phyloP scores from a whole-genome alignment of 768 basidiomycete genomes.

The Podaxis sp. region DNA sequence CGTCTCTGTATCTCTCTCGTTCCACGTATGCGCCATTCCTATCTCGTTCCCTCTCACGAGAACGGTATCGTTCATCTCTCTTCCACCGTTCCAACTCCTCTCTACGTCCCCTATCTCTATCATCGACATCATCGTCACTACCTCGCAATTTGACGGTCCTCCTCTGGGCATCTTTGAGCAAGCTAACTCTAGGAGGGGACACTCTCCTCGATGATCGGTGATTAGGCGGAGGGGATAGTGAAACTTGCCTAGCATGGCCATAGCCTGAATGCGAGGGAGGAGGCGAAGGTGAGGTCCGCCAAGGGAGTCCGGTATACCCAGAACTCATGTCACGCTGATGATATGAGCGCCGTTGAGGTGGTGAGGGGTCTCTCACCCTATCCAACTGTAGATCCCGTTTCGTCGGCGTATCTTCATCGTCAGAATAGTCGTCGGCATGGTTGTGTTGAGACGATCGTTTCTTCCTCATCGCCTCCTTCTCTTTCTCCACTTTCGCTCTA shows the following conservation, averaged over 20 bases:
- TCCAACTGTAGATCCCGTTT: slow-evolving; percentile 15
- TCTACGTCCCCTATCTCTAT: not conserved
- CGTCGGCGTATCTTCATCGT: slow-evolving; percentile 18
- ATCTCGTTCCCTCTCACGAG: slow-evolving; percentile 6
- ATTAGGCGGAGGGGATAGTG: slow-evolving; percentile 1
- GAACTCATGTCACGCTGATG: not conserved
- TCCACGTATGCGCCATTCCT: slow-evolving; percentile 15
- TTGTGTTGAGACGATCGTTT: slow-evolving; percentile 12
- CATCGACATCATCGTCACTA: slow-evolving; percentile 7
- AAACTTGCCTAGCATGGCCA: not conserved
- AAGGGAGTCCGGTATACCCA: not conserved
- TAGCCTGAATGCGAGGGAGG: not conserved
- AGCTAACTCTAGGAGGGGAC: slow-evolving; percentile 1
- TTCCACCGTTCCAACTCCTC: slow-evolving; percentile 17
- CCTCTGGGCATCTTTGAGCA: slow-evolving; percentile 10
- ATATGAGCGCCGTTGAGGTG: slow-evolving; percentile 12
- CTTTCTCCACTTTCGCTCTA: slow-evolving; percentile 11
- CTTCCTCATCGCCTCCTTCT: slow-evolving; percentile 11
- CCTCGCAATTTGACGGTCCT: slow-evolving; percentile 4
- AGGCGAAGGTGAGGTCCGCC: slow-evolving; percentile 4
- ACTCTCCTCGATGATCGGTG: not conserved
- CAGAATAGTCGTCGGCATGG: slow-evolving; percentile 18
- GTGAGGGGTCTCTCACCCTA: slow-evolving; percentile 18
- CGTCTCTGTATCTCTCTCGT: slow-evolving; percentile 12
- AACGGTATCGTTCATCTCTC: slow-evolving; percentile 11